phyloP scores from a whole-genome alignment of 768 basidiomycete genomes.

The Coprinellus micaceus region DNA sequence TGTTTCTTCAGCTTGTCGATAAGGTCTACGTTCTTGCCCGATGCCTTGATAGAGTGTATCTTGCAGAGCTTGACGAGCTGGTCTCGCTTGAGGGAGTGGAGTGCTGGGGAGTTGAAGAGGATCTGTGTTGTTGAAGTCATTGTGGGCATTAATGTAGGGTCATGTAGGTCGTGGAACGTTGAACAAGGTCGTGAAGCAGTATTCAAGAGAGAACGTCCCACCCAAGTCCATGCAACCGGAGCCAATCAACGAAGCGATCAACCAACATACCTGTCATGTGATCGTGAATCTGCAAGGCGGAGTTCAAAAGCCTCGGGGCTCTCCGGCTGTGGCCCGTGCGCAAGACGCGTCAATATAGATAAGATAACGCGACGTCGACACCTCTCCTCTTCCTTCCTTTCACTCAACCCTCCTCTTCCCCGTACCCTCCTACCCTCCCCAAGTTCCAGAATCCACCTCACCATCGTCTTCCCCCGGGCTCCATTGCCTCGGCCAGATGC shows the following conservation, averaged over 20 bases:
- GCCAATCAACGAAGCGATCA: too few species aligned
- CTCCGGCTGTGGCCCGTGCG: too few species aligned
- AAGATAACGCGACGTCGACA: too few species aligned
- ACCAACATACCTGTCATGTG: not conserved
- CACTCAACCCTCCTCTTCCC: too few species aligned
- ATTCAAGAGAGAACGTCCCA: not conserved
- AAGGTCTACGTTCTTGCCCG: slow-evolving; percentile 75
- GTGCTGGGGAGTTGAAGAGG: slow-evolving; percentile 78
- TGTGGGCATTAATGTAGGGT: not conserved
- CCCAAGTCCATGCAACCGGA: not conserved
- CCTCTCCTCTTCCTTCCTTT: too few species aligned
- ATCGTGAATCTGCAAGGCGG: not conserved
- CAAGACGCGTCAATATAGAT: too few species aligned
- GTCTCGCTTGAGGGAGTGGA: slow-evolving; percentile 79
- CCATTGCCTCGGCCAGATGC: too few species aligned
- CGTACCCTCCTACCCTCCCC: too few species aligned
- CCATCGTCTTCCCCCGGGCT: too few species aligned
- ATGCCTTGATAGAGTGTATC: slow-evolving; percentile 72
- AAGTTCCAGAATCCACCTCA: too few species aligned
- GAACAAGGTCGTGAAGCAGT: not conserved
- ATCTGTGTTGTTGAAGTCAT: slow-evolving; percentile 78
- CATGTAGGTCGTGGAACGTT: slow-evolving; percentile 2
- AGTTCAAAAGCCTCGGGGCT: too few species aligned
- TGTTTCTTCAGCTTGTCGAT: slow-evolving; percentile 66
- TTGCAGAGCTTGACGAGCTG: slow-evolving; percentile 87